Base-by-base conservation (phyloP, 106 monocot genomes). In the Allium cepa region DNA sequence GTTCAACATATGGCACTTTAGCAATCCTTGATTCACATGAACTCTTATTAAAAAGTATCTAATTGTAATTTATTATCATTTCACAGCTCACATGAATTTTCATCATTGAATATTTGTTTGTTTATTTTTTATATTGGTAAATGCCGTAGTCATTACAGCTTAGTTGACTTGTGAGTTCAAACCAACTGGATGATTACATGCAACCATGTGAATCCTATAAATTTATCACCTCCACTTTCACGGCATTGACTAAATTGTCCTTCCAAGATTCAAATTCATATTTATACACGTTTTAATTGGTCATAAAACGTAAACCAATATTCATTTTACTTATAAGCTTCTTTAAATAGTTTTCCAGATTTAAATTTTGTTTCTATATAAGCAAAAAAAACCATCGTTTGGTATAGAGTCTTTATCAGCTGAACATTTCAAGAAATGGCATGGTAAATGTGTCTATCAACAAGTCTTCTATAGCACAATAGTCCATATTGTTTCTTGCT, bases 191-290 rank as follows among this genome's bases (percentile, higher is more conserved):
- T 55, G 53, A 55, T 55, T 55, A 2, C 53, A 55, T 26, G 60
- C 60, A 60, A 60, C 60, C 17, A 60, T 60, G 60, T 60, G 60
- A 60, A 60, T 7, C 14, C 9, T 63, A 10, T 46, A 63, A 15
- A 63, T 46, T 63, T 47, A 46, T 15, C 46, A 10, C 62, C 22
- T 63, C 63, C 14, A 47, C 10, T 7, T 47, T 47, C 47, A 63
- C 63, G 8, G 46, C 63, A 63, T 63, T 63, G 63, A 63, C 63
- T 63, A 46, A 4, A 46, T 17, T 46, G 62, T 45, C 62, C 17
- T 62, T 3, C 62, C 0, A 5, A 12, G 8, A 11, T 62, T 15
- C 27, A 62, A 46, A 9, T 11, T 7, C 10, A 17, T 62, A 11
- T 62, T 7, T 9, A 62, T 5, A 61, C 13, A 27, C 0, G 26